Base-by-base conservation (phyloP, 768 basidiomycete species). In the Tylopilus plumbeoviolaceoides region DNA sequence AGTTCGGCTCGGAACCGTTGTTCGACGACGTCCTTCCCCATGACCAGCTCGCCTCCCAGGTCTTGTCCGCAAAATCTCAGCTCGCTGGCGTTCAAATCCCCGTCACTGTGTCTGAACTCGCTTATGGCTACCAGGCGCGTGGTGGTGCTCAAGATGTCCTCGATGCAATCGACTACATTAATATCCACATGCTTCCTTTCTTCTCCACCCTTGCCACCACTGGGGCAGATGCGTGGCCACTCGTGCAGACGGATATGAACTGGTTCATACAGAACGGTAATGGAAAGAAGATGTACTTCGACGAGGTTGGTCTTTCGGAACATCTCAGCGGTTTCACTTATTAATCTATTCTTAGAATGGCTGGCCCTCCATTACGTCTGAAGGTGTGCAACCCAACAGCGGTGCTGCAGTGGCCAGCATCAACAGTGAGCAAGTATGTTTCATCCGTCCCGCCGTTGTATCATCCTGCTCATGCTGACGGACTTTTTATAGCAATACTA, bases 271-370 rank as follows among this genome's bases (percentile, higher is more conserved):
- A 72, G 18, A 75, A 84, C 47, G 82, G 80, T 5, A 62, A 77
- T 30, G 81, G 79, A 12, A 89, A 89, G 74, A 89, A 90, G 69
- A 85, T 89, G 63, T 85, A 85, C 60, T 73, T 88, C 35, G 83
- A 80, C 59, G 78, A 90, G 77, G 88, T 82, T 38, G 39, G 74
- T 50, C 38, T 15, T 20, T 45, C 17, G 38, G 17, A 0, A n/a
- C 40, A 38, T 25, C 21, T 7, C 23, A 17, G 1, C 10, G 1
- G 39, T 38, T 8, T 18, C 21, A 33, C 21, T 7, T n/a, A 57
- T 25, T 2, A 12, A 41, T 46, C 27, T 33, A 12, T 45, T 38
- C 3, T n/a, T n/a, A 89, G 87, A 89, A 88, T 63, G 86, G 87
- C 36, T 89, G 87, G 87, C 87, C 88, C 1, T 87, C 85, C 0